phyloP scores from a whole-genome alignment of 192 early-diverging fungal species.

The Kappamyces sp. region DNA sequence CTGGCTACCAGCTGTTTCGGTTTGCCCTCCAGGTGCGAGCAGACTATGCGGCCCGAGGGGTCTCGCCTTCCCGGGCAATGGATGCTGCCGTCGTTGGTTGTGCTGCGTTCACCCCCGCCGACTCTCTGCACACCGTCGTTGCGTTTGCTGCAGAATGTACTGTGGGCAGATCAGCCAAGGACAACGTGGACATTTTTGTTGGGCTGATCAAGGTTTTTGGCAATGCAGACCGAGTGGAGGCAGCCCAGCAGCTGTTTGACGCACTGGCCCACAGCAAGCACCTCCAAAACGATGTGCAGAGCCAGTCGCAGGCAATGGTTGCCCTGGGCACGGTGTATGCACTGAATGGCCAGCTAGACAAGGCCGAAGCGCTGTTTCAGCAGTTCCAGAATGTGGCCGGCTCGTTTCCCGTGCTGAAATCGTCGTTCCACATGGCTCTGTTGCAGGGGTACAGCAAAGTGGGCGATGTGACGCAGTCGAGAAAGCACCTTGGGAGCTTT shows the following conservation, averaged over 20 bases:
- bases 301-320: neutral
- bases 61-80: conserved; percentile 3
- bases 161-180: neutral
- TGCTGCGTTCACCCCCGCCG: neutral
- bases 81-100: conserved; percentile 1
- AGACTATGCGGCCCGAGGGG: neutral
- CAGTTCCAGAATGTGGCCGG: no score
- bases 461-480: conserved; percentile 7
- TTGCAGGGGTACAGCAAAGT: neutral
- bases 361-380: neutral
- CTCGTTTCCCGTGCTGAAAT: neutral
- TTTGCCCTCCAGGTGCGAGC: neutral
- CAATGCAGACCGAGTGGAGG: neutral
- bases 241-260: neutral
- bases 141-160: neutral
- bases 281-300: no score
- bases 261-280: neutral
- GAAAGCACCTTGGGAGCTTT: conserved; percentile 8
- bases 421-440: neutral
- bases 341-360: neutral
- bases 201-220: neutral
- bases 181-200: neutral
- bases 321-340: neutral
- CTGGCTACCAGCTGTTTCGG: neutral
- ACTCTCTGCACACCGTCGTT: neutral